These are phyloP conservation scores for Elsinoe fawcettii DNA, from an alignment of 2,329 filamentous ascomycete genomes.

Conservation along the genomic window DNA sequence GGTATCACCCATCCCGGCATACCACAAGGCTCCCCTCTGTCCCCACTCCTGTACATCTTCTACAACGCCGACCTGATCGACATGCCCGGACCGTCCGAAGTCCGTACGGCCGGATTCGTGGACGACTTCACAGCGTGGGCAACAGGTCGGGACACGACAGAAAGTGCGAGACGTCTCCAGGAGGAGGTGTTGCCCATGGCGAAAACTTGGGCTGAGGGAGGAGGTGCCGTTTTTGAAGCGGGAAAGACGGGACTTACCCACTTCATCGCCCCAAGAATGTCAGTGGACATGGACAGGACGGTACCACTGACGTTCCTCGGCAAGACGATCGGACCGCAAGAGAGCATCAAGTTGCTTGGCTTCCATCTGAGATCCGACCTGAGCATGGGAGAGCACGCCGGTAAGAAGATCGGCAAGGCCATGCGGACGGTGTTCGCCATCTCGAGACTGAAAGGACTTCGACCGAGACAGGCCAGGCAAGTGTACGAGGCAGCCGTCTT, in stretches of 20 bases:
- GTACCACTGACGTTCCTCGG: neutral
- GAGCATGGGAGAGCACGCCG: neutral
- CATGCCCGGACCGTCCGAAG: neutral
- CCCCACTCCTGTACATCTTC: slow-evolving; percentile 29
- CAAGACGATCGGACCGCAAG: neutral
- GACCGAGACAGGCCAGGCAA: neutral
- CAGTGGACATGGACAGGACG: neutral
- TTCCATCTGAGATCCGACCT: neutral
- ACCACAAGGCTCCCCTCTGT: slow-evolving; percentile 27
- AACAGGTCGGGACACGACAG: neutral
- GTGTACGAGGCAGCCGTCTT: neutral
- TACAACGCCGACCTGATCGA: slow-evolving; percentile 26
- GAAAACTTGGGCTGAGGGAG: neutral
- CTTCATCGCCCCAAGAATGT: neutral
- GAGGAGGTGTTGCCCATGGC: neutral
- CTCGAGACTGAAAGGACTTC: neutral
- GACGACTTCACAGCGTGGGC: neutral
- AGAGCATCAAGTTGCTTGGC: neutral
- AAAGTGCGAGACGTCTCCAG: neutral
- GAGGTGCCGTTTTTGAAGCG: neutral
- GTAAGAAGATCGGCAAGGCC: neutral
- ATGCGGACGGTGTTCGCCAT: neutral
- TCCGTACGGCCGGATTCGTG: neutral
- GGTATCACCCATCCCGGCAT: slow-evolving; percentile 21
- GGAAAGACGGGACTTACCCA: neutral